Evolutionary conservation across 306 rosid genomes (phyloP).

Genomic region (Herpetospermum pedunculosum): DNA sequence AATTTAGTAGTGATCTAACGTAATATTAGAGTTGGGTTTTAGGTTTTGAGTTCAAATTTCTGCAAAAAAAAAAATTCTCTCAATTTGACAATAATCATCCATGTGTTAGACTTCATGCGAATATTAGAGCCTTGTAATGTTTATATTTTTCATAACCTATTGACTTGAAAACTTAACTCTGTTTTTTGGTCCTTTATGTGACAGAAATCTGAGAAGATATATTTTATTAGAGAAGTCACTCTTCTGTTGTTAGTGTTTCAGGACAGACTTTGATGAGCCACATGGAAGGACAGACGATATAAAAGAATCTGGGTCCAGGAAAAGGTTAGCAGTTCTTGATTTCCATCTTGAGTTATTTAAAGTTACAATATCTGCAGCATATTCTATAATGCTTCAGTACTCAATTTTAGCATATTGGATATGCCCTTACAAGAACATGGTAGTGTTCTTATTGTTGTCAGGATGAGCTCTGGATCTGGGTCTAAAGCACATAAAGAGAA

Average conservation of each 20-base stretch:
- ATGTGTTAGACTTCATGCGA: not conserved
- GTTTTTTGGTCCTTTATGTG: not conserved
- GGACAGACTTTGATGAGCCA: constrained; percentile 42
- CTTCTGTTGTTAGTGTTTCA: constrained; percentile 20
- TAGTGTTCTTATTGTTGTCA: constrained; percentile 11
- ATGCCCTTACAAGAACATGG: not conserved
- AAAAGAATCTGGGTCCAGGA: constrained; percentile 45
- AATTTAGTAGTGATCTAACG: not conserved
- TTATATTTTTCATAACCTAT: not conserved
- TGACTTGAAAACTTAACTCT: not conserved
- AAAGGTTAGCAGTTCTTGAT: constrained; percentile 33
- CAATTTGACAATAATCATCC: not conserved
- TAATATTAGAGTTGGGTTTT: not conserved
- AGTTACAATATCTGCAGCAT: not conserved
- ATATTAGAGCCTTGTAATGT: not conserved
- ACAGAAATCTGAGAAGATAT: not conserved
- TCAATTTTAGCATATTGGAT: not conserved
- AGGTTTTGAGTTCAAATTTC: not conserved
- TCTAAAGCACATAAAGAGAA: constrained; percentile 90
- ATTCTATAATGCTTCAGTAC: not conserved
- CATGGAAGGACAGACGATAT: constrained; percentile 20
- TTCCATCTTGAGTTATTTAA: not conserved
- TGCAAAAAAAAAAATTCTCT: not conserved
- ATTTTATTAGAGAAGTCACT: not conserved
- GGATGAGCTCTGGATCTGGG: constrained; percentile 57